Percentiles rank a stretch among this genome's conserved stretches.
These are phyloP conservation scores for Simplicillium sp. DNA, from an alignment of 2,329 filamentous ascomycete genomes.

Conservation along the genomic window DNA sequence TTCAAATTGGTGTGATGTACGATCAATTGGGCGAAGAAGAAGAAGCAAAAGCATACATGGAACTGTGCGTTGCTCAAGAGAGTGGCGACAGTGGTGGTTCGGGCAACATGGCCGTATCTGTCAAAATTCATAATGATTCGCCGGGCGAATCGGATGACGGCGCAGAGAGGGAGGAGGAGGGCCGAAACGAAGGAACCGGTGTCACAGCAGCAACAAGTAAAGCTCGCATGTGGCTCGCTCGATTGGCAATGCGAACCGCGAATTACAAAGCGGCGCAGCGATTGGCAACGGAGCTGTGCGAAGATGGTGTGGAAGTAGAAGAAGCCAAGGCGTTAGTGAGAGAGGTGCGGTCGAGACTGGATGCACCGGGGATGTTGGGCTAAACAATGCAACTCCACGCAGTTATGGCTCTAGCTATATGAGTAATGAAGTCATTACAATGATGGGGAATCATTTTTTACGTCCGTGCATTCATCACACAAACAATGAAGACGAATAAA, in stretches of 20 bases:
- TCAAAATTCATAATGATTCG: slow-evolving; percentile 47
- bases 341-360: slow-evolving; percentile 72
- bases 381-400: slow-evolving; percentile 1
- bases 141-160: slow-evolving; percentile 27
- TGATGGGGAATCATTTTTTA: too few species aligned
- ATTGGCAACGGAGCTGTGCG: slow-evolving; percentile 81
- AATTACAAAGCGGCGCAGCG: slow-evolving; percentile 71
- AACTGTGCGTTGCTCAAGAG: slow-evolving; percentile 87
- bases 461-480: too few species aligned
- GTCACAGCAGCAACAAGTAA: slow-evolving; percentile 88
- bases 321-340: slow-evolving; percentile 89
- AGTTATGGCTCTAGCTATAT: too few species aligned
- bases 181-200: slow-evolving; percentile 53
- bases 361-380: slow-evolving; percentile 29
- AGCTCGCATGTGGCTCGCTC: slow-evolving; percentile 87
- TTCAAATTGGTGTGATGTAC: slow-evolving; percentile 85
- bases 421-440: too few species aligned
- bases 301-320: slow-evolving; percentile 93
- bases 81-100: slow-evolving; percentile 51
- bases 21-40: slow-evolving; percentile 68
- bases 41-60: slow-evolving; percentile 89
- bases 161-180: slow-evolving; percentile 22
- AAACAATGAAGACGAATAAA: too few species aligned
- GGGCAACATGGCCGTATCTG: slow-evolving; percentile 34
- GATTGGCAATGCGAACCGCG: slow-evolving; percentile 64